Conservation (phyloP, 768 basidiomycete species). For the Mycena belliarum region DNA sequence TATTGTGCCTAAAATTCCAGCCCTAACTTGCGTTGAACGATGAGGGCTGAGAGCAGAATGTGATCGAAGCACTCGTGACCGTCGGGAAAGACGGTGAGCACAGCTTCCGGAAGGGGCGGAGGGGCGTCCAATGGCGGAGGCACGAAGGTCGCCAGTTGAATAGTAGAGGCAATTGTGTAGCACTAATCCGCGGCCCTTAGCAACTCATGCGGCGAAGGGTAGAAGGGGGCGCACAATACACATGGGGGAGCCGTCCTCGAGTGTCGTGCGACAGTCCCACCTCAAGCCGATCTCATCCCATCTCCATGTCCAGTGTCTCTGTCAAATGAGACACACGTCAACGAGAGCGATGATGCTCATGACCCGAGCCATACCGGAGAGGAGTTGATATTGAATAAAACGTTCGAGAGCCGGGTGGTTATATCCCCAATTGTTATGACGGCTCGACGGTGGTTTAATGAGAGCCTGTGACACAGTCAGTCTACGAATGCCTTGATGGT, state of each 20-base stretch:
- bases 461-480: constrained; percentile 30
- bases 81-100: constrained; percentile 46
- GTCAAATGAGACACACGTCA: neutral
- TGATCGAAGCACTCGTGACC: constrained; percentile 48
- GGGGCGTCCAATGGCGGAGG: constrained; percentile 48
- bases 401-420: constrained; percentile 40
- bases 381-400: constrained; percentile 35
- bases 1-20: constrained; percentile 16
- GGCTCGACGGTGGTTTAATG: constrained; percentile 42
- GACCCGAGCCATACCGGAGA: constrained; percentile 29
- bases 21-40: constrained; percentile 42
- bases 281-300: constrained; percentile 36
- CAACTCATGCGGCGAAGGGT: neutral
- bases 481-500: no score
- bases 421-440: constrained; percentile 42
- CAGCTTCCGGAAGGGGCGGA: constrained; percentile 47
- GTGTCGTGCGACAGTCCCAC: constrained; percentile 47
- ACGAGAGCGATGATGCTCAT: neutral
- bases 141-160: constrained; percentile 46
- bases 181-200: constrained; percentile 26
- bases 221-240: constrained; percentile 36
- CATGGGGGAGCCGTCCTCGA: constrained; percentile 49
- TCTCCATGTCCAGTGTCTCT: constrained; percentile 46
- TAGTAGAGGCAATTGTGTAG: constrained; percentile 27
- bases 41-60: constrained; percentile 44